A percentile compares a stretch with the other conserved stretches of the same genome.
phyloP scores from a whole-genome alignment of 306 rosid species.

The Citrullus amarus region DNA sequence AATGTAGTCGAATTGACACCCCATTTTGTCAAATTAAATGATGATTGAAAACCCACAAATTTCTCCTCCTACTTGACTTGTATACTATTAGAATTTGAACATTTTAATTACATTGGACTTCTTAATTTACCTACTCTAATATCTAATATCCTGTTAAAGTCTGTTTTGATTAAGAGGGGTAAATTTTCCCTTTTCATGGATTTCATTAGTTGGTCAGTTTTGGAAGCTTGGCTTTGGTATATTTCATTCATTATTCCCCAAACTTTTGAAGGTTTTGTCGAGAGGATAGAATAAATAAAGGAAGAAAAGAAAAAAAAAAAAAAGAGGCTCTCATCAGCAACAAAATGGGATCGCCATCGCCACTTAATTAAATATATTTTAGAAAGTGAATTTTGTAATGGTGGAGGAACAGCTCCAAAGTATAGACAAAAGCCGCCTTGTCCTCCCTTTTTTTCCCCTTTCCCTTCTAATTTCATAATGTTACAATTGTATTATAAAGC shows the following conservation, averaged over 20 bases:
- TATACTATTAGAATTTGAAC: neutral
- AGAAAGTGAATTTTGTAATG: neutral
- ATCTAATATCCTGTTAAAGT: too few species aligned
- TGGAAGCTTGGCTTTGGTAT: neutral
- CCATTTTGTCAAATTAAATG: slow-evolving; percentile 1
- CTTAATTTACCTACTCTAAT: too few species aligned
- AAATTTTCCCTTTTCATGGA: too few species aligned
- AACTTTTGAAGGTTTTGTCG: neutral
- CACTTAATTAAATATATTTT: neutral
- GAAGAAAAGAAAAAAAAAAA: neutral
- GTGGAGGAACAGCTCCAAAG: neutral
- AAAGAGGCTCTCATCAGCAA: neutral
- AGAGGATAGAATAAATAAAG: neutral
- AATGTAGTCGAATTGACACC: neutral
- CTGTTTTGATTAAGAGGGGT: too few species aligned
- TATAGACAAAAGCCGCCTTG: slow-evolving; percentile 3
- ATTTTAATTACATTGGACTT: too few species aligned
- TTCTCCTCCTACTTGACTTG: neutral
- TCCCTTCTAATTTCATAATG: neutral
- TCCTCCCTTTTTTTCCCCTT: neutral
- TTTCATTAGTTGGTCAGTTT: neutral
- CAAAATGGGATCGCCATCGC: neutral
- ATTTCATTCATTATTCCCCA: neutral
- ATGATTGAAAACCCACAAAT: neutral
- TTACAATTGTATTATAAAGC: neutral